Evolutionary conservation across 139 green algal genomes (phyloP).

Genomic region (Chlamydomonas asymmetrica): DNA sequence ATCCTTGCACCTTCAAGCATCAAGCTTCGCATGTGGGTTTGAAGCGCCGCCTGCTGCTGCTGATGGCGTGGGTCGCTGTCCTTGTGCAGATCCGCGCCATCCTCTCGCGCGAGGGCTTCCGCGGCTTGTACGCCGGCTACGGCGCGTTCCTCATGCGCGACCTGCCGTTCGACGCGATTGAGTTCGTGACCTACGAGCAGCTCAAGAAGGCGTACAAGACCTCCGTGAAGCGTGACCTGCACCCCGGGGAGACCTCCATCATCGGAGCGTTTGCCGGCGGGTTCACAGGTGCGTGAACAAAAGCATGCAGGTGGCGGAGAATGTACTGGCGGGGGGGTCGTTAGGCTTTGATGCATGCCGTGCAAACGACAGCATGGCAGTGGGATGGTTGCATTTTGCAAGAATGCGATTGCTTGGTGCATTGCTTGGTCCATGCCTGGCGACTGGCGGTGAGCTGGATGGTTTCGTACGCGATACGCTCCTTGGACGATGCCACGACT

Average conservation of each 20-base stretch:
- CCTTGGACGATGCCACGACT: too few relatives aligned
- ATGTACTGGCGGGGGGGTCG: too few relatives aligned
- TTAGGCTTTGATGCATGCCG: too few relatives aligned
- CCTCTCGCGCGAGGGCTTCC: constrained; percentile 72
- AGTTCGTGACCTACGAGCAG: constrained; percentile 94
- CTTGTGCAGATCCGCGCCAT: constrained; percentile 71
- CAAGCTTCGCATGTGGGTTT: neutral
- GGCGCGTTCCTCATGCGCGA: constrained; percentile 96
- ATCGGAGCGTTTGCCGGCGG: constrained; percentile 80
- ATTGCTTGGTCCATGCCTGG: too few relatives aligned
- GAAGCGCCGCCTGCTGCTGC: neutral
- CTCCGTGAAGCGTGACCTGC: constrained; percentile 53
- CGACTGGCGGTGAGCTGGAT: too few relatives aligned
- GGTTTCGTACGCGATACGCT: too few relatives aligned
- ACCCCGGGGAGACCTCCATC: constrained; percentile 63
- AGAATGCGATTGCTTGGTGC: too few relatives aligned
- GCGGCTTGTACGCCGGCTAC: constrained; percentile 93
- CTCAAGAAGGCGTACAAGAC: constrained; percentile 49
- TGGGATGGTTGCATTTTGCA: too few relatives aligned
- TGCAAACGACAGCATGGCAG: too few relatives aligned
- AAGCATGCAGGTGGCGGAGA: too few relatives aligned
- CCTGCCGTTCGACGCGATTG: constrained; percentile 98
- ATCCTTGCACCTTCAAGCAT: neutral
- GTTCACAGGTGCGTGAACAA: constrained; percentile 74
- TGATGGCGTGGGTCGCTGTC: neutral